Evolutionary conservation across 345 rosid genomes (phyloP).

Genomic region (Euphorbia peplus): DNA sequence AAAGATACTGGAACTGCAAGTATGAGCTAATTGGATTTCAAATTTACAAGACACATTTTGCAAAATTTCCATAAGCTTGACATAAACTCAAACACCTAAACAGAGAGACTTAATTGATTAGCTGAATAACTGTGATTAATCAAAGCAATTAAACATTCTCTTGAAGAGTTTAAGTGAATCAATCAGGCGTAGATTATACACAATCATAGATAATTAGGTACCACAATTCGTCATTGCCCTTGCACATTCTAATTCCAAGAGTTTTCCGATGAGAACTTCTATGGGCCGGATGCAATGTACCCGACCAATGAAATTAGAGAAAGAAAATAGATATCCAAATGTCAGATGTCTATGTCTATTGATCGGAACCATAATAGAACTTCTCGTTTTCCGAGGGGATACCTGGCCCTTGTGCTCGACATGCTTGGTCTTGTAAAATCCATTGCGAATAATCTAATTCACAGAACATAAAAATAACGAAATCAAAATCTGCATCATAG

Average conservation of each 20-base stretch:
- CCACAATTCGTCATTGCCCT: too few species aligned
- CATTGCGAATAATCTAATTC: conserved; percentile 65
- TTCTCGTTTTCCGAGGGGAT: too few species aligned
- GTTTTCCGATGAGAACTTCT: neutral
- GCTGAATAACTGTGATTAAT: neutral
- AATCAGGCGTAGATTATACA: neutral
- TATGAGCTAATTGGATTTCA: neutral
- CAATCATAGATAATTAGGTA: neutral
- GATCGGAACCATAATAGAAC: too few species aligned
- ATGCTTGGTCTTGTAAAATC: conserved; percentile 78
- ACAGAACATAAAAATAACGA: conserved; percentile 4
- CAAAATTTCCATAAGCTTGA: neutral
- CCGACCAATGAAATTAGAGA: too few species aligned
- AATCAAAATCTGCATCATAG: neutral
- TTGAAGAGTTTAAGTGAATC: neutral
- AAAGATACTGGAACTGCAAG: neutral
- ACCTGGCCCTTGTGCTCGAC: conserved; percentile 98
- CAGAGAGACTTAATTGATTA: neutral
- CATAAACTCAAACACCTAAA: neutral
- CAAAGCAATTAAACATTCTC: neutral
- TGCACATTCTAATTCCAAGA: neutral
- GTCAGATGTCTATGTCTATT: too few species aligned
- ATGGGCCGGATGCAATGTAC: too few species aligned
- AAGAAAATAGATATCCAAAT: too few species aligned
- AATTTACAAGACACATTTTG: neutral